These are phyloP conservation scores for Penicillium italicum DNA, from an alignment of 2,329 filamentous ascomycete species.

Conservation along the genomic window DNA sequence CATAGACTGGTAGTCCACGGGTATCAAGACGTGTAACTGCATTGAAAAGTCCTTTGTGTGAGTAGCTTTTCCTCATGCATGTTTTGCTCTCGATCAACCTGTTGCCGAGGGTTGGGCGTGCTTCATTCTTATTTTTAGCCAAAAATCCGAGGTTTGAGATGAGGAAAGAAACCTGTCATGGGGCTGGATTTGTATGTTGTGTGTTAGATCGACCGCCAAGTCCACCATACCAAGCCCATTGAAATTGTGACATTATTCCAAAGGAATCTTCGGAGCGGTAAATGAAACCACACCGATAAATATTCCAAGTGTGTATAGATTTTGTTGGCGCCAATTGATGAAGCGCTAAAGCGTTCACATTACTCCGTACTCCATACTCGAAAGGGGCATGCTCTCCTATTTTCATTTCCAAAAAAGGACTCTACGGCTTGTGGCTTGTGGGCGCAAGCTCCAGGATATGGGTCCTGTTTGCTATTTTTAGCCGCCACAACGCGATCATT, in stretches of 20 bases:
- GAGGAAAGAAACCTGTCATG: too few species aligned
- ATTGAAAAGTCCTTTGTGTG: neutral
- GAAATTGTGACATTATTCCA: neutral
- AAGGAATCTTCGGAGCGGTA: too few species aligned
- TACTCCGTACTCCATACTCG: too few species aligned
- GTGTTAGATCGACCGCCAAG: neutral
- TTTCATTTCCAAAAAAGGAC: neutral
- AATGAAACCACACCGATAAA: neutral
- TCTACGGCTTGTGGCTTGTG: neutral
- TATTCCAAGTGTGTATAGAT: neutral
- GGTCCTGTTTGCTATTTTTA: conserved; percentile 8
- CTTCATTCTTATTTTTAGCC: neutral
- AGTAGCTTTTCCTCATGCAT: neutral
- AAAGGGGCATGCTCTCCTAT: neutral
- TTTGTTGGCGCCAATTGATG: neutral
- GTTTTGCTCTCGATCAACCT: neutral
- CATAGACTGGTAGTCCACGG: neutral
- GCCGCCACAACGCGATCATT: neutral
- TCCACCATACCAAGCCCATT: neutral
- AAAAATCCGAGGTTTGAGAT: neutral
- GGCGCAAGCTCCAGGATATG: neutral
- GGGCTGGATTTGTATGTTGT: neutral
- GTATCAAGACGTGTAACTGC: neutral
- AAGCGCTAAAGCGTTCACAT: neutral
- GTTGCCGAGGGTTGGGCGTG: neutral